A percentile compares a stretch with the other conserved stretches of the same genome.
These are phyloP conservation scores for Beauveria medogensis DNA, from an alignment of 2,329 filamentous ascomycete genomes.

Conservation along the genomic window DNA sequence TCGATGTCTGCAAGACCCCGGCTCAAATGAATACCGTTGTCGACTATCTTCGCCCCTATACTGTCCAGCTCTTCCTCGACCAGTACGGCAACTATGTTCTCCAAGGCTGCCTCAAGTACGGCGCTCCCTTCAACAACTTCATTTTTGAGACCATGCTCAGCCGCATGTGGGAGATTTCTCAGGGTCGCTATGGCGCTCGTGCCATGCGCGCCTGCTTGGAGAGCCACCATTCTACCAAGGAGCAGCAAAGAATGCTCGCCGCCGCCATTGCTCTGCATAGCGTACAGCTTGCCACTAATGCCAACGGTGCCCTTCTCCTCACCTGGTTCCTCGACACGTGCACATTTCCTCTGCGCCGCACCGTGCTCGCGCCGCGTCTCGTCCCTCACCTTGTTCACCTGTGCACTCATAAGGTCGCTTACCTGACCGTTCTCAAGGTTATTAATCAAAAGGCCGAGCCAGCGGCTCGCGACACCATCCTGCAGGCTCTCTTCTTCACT, in stretches of 20 bases:
- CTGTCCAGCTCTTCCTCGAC: conserved; percentile 85
- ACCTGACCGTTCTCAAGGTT: conserved; percentile 92
- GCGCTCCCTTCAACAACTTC: conserved; percentile 82
- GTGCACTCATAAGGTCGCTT: conserved; percentile 97
- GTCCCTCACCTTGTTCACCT: conserved; percentile 90
- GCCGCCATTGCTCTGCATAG: conserved; percentile 94
- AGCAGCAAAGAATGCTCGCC: conserved; percentile 91
- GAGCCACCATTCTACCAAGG: conserved; percentile 89
- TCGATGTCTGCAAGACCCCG: conserved; percentile 84
- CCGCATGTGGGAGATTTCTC: conserved; percentile 85
- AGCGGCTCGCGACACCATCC: conserved; percentile 81
- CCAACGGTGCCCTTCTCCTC: conserved; percentile 85
- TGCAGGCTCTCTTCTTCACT: conserved; percentile 89
- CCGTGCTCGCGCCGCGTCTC: conserved; percentile 82
- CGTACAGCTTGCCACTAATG: conserved; percentile 90
- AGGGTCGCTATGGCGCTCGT: conserved; percentile 88
- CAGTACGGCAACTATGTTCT: conserved; percentile 98
- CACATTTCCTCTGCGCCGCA: conserved; percentile 85
- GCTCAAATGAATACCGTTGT: conserved; percentile 79
- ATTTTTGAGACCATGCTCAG: conserved; percentile 97
- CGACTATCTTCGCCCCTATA: conserved; percentile 75
- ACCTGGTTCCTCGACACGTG: conserved; percentile 99
- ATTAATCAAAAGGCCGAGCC: conserved; percentile 96
- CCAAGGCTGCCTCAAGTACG: conserved; percentile 92
- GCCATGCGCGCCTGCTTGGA: conserved; percentile 96